Evolutionary conservation across 1,284 basidiomycete species (phyloP), one percentile per base, ranked within the genome.

Genomic region (Rhodotorula sp.): DNA sequence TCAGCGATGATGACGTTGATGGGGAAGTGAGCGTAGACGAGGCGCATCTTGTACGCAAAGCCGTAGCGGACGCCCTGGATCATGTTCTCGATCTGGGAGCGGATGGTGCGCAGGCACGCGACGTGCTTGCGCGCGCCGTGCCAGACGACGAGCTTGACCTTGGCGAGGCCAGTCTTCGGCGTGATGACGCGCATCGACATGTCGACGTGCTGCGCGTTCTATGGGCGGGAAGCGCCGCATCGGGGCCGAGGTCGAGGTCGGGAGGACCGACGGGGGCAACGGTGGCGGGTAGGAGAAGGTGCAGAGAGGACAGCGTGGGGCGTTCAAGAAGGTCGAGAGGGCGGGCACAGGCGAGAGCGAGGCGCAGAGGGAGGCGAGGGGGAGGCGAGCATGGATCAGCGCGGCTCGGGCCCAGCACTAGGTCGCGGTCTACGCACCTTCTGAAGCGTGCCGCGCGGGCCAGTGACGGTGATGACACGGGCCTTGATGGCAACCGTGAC

Each of bases 21-120:
- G 77, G 97, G 97, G 88, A 99, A 99, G 88, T 99, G 97, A 81
- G 97, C 97, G 83, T 99, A 99, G 71, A 99, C 97, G 51, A 95
- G 79, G 66, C 82, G 91, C 94, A 97, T 96, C 90, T 99, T 99
- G 89, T 99, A 99, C 81, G 90, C 89, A 90, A 98, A 99, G 76
- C 96, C 97, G 90, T 94, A 92, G 67, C 94, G 98, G 74, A 97
- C 94, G 79, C 95, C 96, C 79, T 86, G 95, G 84, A 99, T 88
- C 94, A 99, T 94, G 88, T 99, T 99, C 83, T 88, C 88, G 80
- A 99, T 95, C 80, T 94, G 84, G 79, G 91, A 94, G 84, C 90
- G 91, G 84, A 99, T 94, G 55, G 97, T 99, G 80, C 94, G 89
- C 79, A 99, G 86, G 86, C 95, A 97, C 71, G 97, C 97, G 80